Base-by-base conservation (phyloP, 2,329 filamentous ascomycete species). In the Ophiostoma ulmi region DNA sequence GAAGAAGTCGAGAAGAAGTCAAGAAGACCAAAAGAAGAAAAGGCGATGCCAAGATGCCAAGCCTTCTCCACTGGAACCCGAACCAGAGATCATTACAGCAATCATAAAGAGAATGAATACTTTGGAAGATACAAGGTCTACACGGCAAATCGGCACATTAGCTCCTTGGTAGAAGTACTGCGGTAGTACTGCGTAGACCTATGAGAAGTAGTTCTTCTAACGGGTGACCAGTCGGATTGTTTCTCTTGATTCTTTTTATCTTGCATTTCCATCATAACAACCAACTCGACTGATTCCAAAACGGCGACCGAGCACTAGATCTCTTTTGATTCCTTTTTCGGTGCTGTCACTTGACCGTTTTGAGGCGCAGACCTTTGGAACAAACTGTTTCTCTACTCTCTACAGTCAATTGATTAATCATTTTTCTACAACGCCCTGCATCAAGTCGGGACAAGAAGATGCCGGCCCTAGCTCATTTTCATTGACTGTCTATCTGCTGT, bases 241-340 rank as follows among this genome's bases (percentile, higher is more conserved):
- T 26, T 26, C 39, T 44, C 11, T 44, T 44, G 14, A 31, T 31
- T 39, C 38, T 39, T 8, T 8, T 8, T 39, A 39, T 39, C 8
- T 13, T 11, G 10, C 11, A 39, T 39, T 39, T 3, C 2, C 38
- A 39, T 13, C 38, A 39, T 6, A 5, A 44, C 41, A 14, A 3
- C 41, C 44, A 39, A 39, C 38, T 20, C 44, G 17, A 20, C 5
- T 48, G 44, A 48, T 58, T 58, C 58, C 58, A 63, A 63, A 63
- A 14, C 58, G 58, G 58, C 58, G 11, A 63, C 58, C 26, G 58
- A 35, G 58, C 58, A 35, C 58, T 63, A 63, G 58, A n/a, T 58
- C n/a, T 55, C 41, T 55, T 55, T 8, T 55, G 5, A 2, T 55
- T 55, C 13, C 17, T 44, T 14, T 44, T 55, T 55, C 13, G 48